Percentiles rank a stretch among this genome's conserved stretches.
phyloP scores from a whole-genome alignment of 2,329 filamentous ascomycete species.

The Fusarium sp. region DNA sequence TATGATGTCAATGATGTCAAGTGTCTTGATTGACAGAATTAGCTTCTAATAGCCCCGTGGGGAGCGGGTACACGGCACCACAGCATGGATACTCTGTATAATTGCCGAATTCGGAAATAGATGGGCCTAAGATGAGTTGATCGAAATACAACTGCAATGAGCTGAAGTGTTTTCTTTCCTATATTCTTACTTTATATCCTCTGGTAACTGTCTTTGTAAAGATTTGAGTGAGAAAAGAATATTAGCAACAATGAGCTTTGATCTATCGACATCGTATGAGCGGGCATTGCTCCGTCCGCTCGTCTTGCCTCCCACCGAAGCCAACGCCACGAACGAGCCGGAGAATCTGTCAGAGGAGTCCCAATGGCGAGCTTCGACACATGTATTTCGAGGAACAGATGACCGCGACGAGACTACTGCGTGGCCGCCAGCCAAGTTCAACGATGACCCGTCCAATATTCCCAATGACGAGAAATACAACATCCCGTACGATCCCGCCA shows the following conservation, averaged over 20 bases:
- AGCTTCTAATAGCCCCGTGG: neutral
- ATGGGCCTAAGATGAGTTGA: neutral
- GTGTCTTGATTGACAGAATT: neutral
- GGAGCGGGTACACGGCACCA: neutral
- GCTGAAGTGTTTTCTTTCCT: neutral
- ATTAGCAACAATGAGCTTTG: neutral
- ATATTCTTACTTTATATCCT: fast-evolving
- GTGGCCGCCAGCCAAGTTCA: neutral
- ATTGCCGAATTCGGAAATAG: neutral
- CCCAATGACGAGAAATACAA: neutral
- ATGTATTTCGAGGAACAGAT: neutral
- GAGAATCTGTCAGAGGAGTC: neutral
- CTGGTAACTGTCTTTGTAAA: fast-evolving
- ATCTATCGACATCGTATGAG: neutral
- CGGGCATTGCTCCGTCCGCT: neutral
- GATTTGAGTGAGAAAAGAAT: fast-evolving
- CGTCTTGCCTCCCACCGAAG: neutral
- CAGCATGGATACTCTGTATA: neutral
- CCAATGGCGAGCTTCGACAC: neutral
- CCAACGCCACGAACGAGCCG: neutral
- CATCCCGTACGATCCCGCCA: neutral
- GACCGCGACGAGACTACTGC: neutral
- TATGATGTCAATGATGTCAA: neutral
- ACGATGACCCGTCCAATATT: neutral
- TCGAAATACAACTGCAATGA: neutral